Percentiles rank a stretch among this genome's conserved stretches.
Conservation (phyloP, 805 yeast genomes). For the Pichia nakasei region DNA sequence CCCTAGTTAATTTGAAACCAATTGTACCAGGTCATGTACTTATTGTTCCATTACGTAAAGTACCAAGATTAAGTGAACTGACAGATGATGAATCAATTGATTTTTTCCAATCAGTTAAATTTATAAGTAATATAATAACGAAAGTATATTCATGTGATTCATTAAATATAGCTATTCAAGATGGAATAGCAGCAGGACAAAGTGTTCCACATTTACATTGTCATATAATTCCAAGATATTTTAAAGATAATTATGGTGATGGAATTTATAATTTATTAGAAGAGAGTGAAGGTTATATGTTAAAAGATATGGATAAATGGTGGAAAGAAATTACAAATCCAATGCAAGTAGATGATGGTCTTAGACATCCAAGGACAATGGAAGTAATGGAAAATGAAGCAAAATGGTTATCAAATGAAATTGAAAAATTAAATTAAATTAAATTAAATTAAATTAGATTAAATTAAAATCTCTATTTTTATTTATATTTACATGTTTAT, state of each 20-base stretch:
- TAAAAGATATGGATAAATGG: slow-evolving; percentile 19
- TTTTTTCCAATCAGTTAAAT: slow-evolving; percentile 67
- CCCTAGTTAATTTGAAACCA: slow-evolving; percentile 87
- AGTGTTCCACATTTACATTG: slow-evolving; percentile 93
- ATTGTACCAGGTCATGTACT: slow-evolving; percentile 90
- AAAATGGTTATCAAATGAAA: slow-evolving; percentile 34
- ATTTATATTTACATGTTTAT: no score
- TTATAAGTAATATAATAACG: slow-evolving; percentile 60
- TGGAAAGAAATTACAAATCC: slow-evolving; percentile 19
- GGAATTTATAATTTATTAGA: slow-evolving; percentile 64
- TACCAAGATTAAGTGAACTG: slow-evolving; percentile 59
- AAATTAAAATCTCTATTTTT: no score
- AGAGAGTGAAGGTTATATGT: slow-evolving; percentile 36
- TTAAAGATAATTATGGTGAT: slow-evolving; percentile 54
- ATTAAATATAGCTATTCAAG: slow-evolving; percentile 87
- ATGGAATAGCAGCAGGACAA: slow-evolving; percentile 94
- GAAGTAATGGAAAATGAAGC: slow-evolving; percentile 75
- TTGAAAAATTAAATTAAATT: slow-evolving; percentile 23
- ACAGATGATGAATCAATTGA: slow-evolving; percentile 66
- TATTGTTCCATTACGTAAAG: slow-evolving; percentile 72
- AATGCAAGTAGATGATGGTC: slow-evolving; percentile 37
- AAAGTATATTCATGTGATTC: slow-evolving; percentile 69
- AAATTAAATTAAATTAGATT: no score
- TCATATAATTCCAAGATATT: slow-evolving; percentile 81
- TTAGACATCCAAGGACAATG: slow-evolving; percentile 46